Evolutionary conservation across 768 basidiomycete genomes (phyloP).

Genomic region (Lactarius evosmus): DNA sequence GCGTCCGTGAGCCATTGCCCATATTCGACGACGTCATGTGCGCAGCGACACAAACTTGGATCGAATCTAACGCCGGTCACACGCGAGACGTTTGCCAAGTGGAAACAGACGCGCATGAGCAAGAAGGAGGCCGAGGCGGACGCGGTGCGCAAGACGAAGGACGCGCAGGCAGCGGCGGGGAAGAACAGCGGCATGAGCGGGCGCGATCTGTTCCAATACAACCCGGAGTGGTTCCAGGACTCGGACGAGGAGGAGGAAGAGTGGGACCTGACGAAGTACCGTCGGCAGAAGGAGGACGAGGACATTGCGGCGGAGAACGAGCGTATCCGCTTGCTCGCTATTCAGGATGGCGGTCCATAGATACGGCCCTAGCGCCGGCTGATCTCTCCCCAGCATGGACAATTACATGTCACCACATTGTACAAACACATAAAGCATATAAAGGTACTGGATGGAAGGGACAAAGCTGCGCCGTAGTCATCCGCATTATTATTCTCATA

Average conservation of each 20-base stretch:
- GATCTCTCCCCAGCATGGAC: slow-evolving; percentile 28
- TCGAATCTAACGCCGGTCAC: slow-evolving; percentile 90
- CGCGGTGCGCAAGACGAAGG: slow-evolving; percentile 76
- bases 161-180: slow-evolving; percentile 75
- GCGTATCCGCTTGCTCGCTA: slow-evolving; percentile 46
- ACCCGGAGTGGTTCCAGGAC: slow-evolving; percentile 91
- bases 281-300: slow-evolving; percentile 58
- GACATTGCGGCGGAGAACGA: slow-evolving; percentile 52
- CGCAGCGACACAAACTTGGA: slow-evolving; percentile 90
- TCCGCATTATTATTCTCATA: neutral
- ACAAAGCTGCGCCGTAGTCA: neutral
- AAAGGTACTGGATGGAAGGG: neutral
- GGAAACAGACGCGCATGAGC: slow-evolving; percentile 94
- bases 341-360: slow-evolving; percentile 37
- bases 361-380: slow-evolving; percentile 35
- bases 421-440: slow-evolving; percentile 5
- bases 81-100: slow-evolving; percentile 82
- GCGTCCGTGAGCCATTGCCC: neutral
- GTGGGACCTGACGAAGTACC: slow-evolving; percentile 54
- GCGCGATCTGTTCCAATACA: slow-evolving; percentile 96
- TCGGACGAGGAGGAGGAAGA: slow-evolving; percentile 53
- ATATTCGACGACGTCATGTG: neutral
- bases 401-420: slow-evolving; percentile 1
- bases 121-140: slow-evolving; percentile 93
- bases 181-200: slow-evolving; percentile 94